These are phyloP conservation scores for Blastobotrys serpentis DNA, from an alignment of 1,139 yeast species.

Conservation along the genomic window DNA sequence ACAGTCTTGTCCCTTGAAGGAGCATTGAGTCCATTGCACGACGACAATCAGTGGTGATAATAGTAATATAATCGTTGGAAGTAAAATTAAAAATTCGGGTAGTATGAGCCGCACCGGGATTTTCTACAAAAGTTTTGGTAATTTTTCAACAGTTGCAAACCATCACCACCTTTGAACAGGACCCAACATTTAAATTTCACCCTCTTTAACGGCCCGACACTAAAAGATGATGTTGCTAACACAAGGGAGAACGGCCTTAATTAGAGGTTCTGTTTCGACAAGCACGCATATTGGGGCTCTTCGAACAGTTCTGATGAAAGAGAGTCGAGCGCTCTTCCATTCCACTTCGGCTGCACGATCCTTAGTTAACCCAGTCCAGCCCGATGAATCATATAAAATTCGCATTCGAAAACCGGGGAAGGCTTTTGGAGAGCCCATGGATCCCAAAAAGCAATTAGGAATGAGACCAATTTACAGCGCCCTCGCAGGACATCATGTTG, in stretches of 20 bases:
- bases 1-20: no score
- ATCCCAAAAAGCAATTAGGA: conserved; percentile 33
- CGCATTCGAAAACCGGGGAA: conserved; percentile 39
- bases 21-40: no score
- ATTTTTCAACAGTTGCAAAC: no score
- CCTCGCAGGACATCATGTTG: conserved; percentile 38
- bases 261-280: background rate
- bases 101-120: no score
- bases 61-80: no score
- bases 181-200: no score
- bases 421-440: conserved; percentile 37
- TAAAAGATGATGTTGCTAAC: background rate
- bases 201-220: no score
- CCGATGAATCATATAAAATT: conserved; percentile 33
- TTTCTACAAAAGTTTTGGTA: no score
- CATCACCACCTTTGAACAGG: no score
- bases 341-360: conserved; percentile 21
- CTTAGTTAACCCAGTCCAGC: conserved; percentile 33
- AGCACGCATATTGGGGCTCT: background rate
- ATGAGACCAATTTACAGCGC: conserved; percentile 37
- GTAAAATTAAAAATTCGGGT: no score
- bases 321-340: conserved; percentile 7
- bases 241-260: background rate
- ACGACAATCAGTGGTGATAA: no score
- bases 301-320: background rate